Evolutionary conservation across 164 flowering plant species (phyloP), one percentile per base, ranked within the genome.

Genomic region (Vitis rotundifolia): DNA sequence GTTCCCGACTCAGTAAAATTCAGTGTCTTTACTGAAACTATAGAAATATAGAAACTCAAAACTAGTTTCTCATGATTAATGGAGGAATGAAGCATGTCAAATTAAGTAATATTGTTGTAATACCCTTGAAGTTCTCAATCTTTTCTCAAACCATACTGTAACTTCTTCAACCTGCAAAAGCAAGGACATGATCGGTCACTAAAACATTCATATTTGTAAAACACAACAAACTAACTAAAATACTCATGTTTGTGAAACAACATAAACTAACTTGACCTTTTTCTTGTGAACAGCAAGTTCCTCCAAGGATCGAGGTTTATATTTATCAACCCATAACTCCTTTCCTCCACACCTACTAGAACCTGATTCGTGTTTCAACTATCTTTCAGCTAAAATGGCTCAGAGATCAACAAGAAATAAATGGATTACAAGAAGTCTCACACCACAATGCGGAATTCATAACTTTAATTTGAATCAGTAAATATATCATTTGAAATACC

Each of bases 281-380:
- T 93, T 93, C 64, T 85, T 91, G 66, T 95, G 96, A 69, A 95
- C 94, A 66, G 92, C 93, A 69, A 95, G 98, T 73, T 90, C 99
- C 59, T 79, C 83, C 73, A 90, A 53, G 11, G 85, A 84, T 49
- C 49, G 78, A 29, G 98, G 99, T 71, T 74, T 86, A 74, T 95
- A 87, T 69, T 91, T 95, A 68, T 93, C 93, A 66, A 88, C 89
- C 99, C 99, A 95, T 52, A 88, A 72, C 63, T 85, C 91, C 68
- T 77, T 66, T 11, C 52, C n/a, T 10, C 57, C 71, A 64, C 71
- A 75, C 75, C 76, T 71, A 63, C 69, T 66, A 64, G 70, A 56
- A 77, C 80, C 90, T 83, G 76, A 59, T 62, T 57, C 72, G 68
- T 2, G n/a, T 47, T 63, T 62, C 31, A 54, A 64, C 16, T n/a